Evolutionary conservation across 805 yeast species (phyloP), one percentile per base, ranked within the genome.

Genomic region (Candida orba): DNA sequence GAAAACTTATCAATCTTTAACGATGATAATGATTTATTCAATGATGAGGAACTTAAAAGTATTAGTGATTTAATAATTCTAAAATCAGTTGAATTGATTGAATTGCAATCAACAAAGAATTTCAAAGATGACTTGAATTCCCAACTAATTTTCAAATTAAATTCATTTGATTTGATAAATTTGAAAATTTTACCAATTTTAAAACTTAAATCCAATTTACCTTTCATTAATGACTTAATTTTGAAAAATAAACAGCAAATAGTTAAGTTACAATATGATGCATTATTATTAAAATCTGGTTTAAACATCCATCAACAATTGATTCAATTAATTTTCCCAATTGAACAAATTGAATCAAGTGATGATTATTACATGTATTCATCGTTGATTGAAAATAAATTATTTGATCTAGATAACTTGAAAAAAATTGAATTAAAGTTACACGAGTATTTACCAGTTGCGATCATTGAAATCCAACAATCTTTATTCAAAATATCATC

Each of bases 271-370:
- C 83, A 80, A 52, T 73, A 72, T 33, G 68, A 66, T 17, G 56
- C 63, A 2, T 60, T 83, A 14, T 62, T 84, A 34, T 62, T 66
- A 15, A 73, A 70, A 34, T 75, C 85, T 22, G 76, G 76, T 0
- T 59, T 84, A 29, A 67, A 66, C n/a, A 76, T 81, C 43, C 78
- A 75, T 51, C 77, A 71, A 57, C 84, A 81, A 55, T 60, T 84
- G 40, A 67, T 82, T 45, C 80, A 81, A 53, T 79, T 84, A 83
- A 80, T 84, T n/a, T 79, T 76, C 59, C 82, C 84, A 13, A 60
- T 81, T 17, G 71, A 65, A 20, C 66, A 69, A 29, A 66, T 71
- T 8, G 62, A 67, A 50, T 71, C 68, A 41, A 84, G 78, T 41
- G 78, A 79, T 24, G 74, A 83, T 42, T 77, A 76, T 27, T 72